These are phyloP conservation scores for Colletotrichum falcatum DNA, from an alignment of 2,329 filamentous ascomycete genomes.

Conservation along the genomic window DNA sequence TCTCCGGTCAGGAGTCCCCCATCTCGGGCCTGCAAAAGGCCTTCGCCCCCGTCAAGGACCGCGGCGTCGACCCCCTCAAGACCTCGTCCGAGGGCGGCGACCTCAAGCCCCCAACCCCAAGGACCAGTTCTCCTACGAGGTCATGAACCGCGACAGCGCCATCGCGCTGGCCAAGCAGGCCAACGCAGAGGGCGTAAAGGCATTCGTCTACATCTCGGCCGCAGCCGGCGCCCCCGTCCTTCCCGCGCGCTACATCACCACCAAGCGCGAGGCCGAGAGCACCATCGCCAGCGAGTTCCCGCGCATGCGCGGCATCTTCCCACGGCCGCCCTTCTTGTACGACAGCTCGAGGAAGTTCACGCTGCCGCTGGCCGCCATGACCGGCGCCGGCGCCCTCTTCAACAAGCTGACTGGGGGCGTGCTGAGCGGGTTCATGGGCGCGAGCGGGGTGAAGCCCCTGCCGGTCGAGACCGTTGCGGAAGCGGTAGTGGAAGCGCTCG, in stretches of 20 bases:
- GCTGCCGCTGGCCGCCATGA: constrained; percentile 83
- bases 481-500: constrained; percentile 88
- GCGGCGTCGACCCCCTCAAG: constrained; percentile 77
- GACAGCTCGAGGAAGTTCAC: constrained; percentile 86
- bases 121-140: constrained; percentile 91
- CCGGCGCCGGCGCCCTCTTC: constrained; percentile 78
- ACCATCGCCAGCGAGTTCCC: constrained; percentile 80
- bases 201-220: constrained; percentile 91
- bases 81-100: constrained; percentile 65
- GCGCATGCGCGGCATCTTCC: constrained; percentile 81
- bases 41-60: constrained; percentile 75
- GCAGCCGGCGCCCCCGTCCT: constrained; percentile 87
- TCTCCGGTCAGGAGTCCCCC: constrained; percentile 87
- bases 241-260: constrained; percentile 86
- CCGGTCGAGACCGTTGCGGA: constrained; percentile 90
- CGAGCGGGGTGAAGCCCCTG: constrained; percentile 85
- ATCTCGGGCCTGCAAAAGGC: constrained; percentile 81
- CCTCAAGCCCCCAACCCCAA: constrained; percentile 73
- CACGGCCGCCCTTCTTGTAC: constrained; percentile 90
- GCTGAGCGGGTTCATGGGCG: constrained; percentile 81
- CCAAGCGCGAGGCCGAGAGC: constrained; percentile 90
- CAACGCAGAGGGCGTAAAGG: constrained; percentile 69
- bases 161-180: constrained; percentile 86
- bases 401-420: constrained; percentile 83
- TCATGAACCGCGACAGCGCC: constrained; percentile 95